phyloP scores from a whole-genome alignment of 768 basidiomycete genomes.

The Harrya chromipes region DNA sequence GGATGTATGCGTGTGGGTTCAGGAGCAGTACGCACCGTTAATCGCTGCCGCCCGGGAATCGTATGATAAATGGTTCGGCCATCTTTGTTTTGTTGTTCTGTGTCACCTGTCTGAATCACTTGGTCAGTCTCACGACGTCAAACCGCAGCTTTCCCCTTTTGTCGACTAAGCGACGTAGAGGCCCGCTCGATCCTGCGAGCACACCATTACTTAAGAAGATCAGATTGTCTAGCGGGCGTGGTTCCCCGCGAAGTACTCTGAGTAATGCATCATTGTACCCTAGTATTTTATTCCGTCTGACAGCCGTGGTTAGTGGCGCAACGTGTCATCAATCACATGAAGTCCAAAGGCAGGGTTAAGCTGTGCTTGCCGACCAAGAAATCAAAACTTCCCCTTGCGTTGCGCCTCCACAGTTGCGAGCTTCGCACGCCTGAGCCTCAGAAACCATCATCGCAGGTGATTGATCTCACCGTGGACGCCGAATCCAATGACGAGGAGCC shows the following conservation, averaged over 20 bases:
- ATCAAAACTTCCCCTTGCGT: conserved; percentile 13
- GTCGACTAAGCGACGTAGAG: conserved; percentile 15
- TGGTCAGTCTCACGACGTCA: conserved; percentile 11
- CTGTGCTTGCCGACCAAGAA: conserved; percentile 15
- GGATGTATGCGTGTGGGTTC: conserved; percentile 38
- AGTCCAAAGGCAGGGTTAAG: conserved; percentile 27
- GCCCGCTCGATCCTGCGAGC: conserved; percentile 1
- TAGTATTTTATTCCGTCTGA: conserved; percentile 1
- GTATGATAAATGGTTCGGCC: conserved; percentile 24
- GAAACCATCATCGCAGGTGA: conserved; percentile 3
- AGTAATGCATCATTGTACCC: conserved; percentile 14
- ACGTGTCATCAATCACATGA: conserved; percentile 24
- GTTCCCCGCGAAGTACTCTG: conserved; percentile 14
- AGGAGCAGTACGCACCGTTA: conserved; percentile 37
- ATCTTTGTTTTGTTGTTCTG: background rate
- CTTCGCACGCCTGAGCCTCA: conserved; percentile 1
- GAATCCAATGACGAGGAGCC: background rate
- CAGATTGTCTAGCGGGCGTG: conserved; percentile 14
- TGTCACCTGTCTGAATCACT: conserved; percentile 4
- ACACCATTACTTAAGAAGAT: conserved; percentile 20
- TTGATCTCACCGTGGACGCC: conserved; percentile 22
- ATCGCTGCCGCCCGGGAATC: conserved; percentile 31
- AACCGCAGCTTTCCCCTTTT: background rate
- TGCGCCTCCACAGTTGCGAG: conserved; percentile 15
- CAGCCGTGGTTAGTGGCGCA: conserved; percentile 21